Evolutionary conservation across 306 rosid species (phyloP).

Genomic region (Pyrus betulifolia): DNA sequence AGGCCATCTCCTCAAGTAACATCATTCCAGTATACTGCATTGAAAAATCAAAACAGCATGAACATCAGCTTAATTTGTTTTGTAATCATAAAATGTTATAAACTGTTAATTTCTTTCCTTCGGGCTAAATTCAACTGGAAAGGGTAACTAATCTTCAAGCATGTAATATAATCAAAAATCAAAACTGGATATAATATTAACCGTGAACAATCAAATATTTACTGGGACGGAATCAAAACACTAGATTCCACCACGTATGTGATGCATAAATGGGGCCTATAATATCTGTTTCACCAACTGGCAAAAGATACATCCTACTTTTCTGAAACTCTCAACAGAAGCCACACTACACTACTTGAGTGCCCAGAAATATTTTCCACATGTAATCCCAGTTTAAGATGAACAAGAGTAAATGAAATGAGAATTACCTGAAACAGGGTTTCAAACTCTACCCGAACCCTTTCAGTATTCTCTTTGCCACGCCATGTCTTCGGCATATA

Average conservation of each 20-base stretch:
- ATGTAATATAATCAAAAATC: no score
- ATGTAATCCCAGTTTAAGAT: background rate
- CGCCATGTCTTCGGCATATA: constrained; percentile 98
- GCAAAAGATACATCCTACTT: background rate
- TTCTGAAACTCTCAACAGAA: no score
- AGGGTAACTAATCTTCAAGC: background rate
- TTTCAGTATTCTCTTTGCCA: constrained; percentile 69
- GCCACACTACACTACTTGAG: no score
- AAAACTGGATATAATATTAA: background rate
- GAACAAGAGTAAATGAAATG: background rate
- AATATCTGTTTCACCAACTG: background rate
- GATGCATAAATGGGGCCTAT: background rate
- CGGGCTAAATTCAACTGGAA: background rate
- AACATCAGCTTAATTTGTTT: constrained; percentile 1
- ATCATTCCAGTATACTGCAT: constrained; percentile 88
- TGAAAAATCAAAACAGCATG: constrained; percentile 5
- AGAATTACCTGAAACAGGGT: constrained; percentile 75
- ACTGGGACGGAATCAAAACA: background rate
- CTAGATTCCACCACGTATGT: background rate
- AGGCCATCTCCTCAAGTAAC: constrained; percentile 97
- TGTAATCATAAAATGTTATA: background rate
- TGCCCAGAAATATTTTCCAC: background rate
- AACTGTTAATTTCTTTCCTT: background rate
- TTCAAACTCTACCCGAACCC: constrained; percentile 59
- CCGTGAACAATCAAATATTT: background rate